Percentiles rank a stretch among this genome's conserved stretches.
These are phyloP conservation scores for Xylariaceae sp. DNA, from an alignment of 2,329 filamentous ascomycete species.

Conservation along the genomic window DNA sequence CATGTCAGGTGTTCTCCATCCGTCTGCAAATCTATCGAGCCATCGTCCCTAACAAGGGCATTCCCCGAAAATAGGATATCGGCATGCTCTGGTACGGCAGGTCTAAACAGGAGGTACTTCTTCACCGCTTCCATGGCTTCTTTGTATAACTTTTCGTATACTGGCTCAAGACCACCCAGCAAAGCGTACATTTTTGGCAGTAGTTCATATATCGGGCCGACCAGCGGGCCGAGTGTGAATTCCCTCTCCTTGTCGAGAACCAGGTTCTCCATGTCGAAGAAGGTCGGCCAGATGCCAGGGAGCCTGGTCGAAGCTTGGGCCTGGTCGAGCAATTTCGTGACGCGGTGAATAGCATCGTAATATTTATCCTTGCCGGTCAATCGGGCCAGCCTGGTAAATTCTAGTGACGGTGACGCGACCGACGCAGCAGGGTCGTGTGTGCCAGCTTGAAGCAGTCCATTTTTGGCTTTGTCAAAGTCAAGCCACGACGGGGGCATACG, in stretches of 20 bases:
- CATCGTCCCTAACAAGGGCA: slow-evolving; percentile 30
- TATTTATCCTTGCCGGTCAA: slow-evolving; percentile 67
- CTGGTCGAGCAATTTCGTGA: slow-evolving; percentile 60
- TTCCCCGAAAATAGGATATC: slow-evolving; percentile 59
- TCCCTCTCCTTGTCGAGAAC: slow-evolving; percentile 33
- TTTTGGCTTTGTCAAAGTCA: slow-evolving; percentile 37
- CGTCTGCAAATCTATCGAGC: slow-evolving; percentile 26
- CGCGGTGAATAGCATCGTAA: slow-evolving; percentile 62
- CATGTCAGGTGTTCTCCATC: slow-evolving; percentile 58
- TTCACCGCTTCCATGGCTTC: slow-evolving; percentile 52
- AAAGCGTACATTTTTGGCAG: slow-evolving; percentile 60
- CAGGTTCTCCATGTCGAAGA: slow-evolving; percentile 52
- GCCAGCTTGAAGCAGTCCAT: slow-evolving; percentile 29
- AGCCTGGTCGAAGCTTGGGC: slow-evolving; percentile 61
- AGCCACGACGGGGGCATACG: slow-evolving; percentile 43
- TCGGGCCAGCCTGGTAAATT: slow-evolving; percentile 67
- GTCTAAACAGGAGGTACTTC: slow-evolving; percentile 59
- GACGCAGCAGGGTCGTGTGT: slow-evolving; percentile 38
- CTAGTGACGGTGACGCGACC: slow-evolving; percentile 61
- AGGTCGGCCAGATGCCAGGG: slow-evolving; percentile 68
- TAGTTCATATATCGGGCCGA: slow-evolving; percentile 46
- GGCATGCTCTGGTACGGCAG: slow-evolving; percentile 50
- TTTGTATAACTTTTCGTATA: slow-evolving; percentile 35
- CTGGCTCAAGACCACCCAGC: slow-evolving; percentile 48
- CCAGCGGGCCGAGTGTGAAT: slow-evolving; percentile 35